Base-by-base conservation (phyloP, 2,329 filamentous ascomycete genomes). In the Epichloe glyceriae region DNA sequence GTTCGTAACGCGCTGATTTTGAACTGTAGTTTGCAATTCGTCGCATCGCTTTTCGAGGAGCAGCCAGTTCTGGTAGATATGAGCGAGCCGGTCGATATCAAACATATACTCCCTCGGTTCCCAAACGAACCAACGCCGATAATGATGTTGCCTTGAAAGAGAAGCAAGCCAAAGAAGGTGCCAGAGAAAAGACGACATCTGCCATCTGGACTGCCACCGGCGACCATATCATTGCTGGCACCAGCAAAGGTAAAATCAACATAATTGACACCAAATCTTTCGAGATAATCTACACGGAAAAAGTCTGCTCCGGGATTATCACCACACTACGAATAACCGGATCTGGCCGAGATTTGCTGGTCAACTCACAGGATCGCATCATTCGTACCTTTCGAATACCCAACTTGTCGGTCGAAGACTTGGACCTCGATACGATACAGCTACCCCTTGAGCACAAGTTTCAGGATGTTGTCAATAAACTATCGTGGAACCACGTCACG, bases 361-460 rank as follows among this genome's bases (percentile, higher is more conserved):
- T 95, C 60, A 98, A 98, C 67, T 88, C 88, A 47, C 89, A 89
- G 58, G 93, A 98, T 67, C 84, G 93, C 50, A 91, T 97, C 54
- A 95, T 98, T 62, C 82, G 94, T 54, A 96, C 93, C 1, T 85
- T 98, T 57, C 81, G 88, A 55, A 77, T 98, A 57, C 93, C 94
- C 0, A 87, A 96, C 60, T 75, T 85, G 39, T 75, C 79, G 11
- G 74, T 73, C 2, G 71, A 78, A 14, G 79, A 86, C 59, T 76
- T 95, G 42, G 86, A 95, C 57, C 80, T 86, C 19, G 86, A 94
- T 59, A 91, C 85, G 30, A 85, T 98, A 60, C 85, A 91, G 60
- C 74, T 98, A 40, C 87, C 93, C 40, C 80, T 96, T 12, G 91
- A 98, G 67, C 93, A 98, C 71, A 97, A 96, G 64, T 98, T 97